These are phyloP conservation scores for Agastache rugosa DNA, from an alignment of 257 asterid genomes.

Conservation along the genomic window DNA sequence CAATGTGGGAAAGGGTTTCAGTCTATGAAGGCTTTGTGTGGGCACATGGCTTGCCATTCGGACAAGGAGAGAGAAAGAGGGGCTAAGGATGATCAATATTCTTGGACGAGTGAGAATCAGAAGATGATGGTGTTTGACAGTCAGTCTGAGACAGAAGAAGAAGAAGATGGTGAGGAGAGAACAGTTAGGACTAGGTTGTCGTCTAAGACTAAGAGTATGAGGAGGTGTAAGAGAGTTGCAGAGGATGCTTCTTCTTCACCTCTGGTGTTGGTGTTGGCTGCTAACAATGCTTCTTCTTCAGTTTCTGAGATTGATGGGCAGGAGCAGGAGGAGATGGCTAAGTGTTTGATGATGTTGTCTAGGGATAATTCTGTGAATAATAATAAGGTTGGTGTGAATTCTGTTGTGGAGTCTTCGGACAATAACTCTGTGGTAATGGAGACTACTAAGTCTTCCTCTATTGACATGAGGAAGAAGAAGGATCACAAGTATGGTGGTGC, in stretches of 20 bases:
- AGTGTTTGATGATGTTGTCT: constrained; percentile 82
- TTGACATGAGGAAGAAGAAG: constrained; percentile 53
- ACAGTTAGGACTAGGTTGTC: constrained; percentile 51
- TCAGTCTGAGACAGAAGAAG: constrained; percentile 63
- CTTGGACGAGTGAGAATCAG: constrained; percentile 81
- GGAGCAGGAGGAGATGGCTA: constrained; percentile 80
- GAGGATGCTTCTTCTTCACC: constrained; percentile 42
- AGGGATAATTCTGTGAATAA: constrained; percentile 60
- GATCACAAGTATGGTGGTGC: constrained; percentile 40
- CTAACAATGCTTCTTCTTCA: constrained; percentile 58
- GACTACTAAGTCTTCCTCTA: constrained; percentile 75
- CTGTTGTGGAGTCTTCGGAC: constrained; percentile 88
- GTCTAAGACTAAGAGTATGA: constrained; percentile 43
- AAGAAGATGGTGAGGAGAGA: constrained; percentile 42
- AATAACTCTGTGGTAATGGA: constrained; percentile 80
- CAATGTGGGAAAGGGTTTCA: constrained; percentile 96
- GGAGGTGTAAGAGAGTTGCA: constrained; percentile 56
- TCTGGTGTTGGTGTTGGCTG: constrained; percentile 42
- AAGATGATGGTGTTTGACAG: constrained; percentile 59
- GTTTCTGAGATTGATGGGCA: constrained; percentile 80
- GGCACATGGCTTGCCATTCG: constrained; percentile 98
- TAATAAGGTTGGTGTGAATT: constrained; percentile 60
- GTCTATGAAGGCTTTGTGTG: constrained; percentile 89
- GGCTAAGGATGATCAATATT: constrained; percentile 64
- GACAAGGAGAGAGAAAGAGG: constrained; percentile 67